These are phyloP conservation scores for Papiliotrema terrestris DNA, from an alignment of 1,284 basidiomycete genomes.

Conservation along the genomic window DNA sequence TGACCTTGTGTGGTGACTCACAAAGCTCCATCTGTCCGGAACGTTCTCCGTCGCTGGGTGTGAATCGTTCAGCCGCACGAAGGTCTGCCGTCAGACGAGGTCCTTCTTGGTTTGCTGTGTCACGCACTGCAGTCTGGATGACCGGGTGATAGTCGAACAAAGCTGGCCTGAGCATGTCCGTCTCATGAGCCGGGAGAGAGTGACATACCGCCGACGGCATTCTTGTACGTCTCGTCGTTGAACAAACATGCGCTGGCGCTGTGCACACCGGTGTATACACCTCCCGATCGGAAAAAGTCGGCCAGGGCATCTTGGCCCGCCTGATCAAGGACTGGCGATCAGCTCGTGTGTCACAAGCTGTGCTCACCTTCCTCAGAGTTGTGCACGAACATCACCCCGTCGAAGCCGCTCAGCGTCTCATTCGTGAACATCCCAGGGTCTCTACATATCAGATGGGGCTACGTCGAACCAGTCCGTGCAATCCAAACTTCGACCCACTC, in stretches of 20 bases:
- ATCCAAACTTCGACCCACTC: constrained; percentile 48
- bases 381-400: constrained; percentile 66
- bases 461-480: background rate
- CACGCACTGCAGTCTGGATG: constrained; percentile 53
- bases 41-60: constrained; percentile 66
- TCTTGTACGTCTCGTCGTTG: constrained; percentile 62
- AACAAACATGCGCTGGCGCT: constrained; percentile 66
- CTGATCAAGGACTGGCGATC: constrained; percentile 58
- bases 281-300: constrained; percentile 59
- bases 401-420: constrained; percentile 57
- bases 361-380: constrained; percentile 62
- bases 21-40: constrained; percentile 59
- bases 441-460: constrained; percentile 9
- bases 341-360: background rate
- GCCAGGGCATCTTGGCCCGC: constrained; percentile 61
- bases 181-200: background rate
- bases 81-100: constrained; percentile 52
- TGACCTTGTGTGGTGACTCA: constrained; percentile 12
- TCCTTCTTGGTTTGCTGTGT: background rate
- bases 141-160: constrained; percentile 72
- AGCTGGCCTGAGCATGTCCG: constrained; percentile 43
- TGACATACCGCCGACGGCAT: constrained; percentile 51
- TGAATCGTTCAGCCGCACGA: constrained; percentile 59
- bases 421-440: constrained; percentile 61
- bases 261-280: constrained; percentile 46